Conservation (phyloP, 371 early-diverging fungal genomes). For the Blyttiomyces sp. region DNA sequence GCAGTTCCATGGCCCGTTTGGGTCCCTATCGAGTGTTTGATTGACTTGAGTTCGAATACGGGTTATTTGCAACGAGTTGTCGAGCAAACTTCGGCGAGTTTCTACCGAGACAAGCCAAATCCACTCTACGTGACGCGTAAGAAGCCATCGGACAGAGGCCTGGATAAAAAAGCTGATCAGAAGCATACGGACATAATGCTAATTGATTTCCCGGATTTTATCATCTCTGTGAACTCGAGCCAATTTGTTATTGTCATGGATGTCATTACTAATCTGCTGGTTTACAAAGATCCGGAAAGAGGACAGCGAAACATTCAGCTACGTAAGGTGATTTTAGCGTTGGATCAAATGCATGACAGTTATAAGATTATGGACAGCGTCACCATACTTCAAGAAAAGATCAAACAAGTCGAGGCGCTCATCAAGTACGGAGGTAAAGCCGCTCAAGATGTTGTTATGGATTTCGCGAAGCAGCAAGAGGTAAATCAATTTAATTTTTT, state of each 20-base stretch:
- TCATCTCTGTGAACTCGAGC: slow-evolving; percentile 63
- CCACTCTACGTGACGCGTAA: slow-evolving; percentile 59
- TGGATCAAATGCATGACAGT: slow-evolving; percentile 44
- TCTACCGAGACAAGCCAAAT: slow-evolving; percentile 77
- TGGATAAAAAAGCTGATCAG: slow-evolving; percentile 46
- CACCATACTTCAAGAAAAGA: slow-evolving; percentile 62
- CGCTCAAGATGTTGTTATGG: not conserved
- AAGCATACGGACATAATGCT: slow-evolving; percentile 62
- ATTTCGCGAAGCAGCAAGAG: not conserved
- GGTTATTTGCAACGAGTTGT: slow-evolving; percentile 71
- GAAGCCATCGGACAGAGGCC: not conserved
- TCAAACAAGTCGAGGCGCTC: slow-evolving; percentile 40
- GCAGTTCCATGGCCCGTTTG: slow-evolving; percentile 66
- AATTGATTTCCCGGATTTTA: slow-evolving; percentile 57
- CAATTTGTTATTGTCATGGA: slow-evolving; percentile 73
- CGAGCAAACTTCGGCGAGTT: slow-evolving; percentile 64
- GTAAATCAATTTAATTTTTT: not conserved
- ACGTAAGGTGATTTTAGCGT: slow-evolving; percentile 71
- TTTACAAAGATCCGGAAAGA: slow-evolving; percentile 77
- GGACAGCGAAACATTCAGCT: slow-evolving; percentile 67
- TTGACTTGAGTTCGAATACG: slow-evolving; percentile 49
- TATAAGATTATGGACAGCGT: slow-evolving; percentile 53
- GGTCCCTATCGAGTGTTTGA: slow-evolving; percentile 82
- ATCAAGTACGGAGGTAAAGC: slow-evolving; percentile 26
- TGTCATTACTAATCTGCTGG: slow-evolving; percentile 71